phyloP scores from a whole-genome alignment of 176 grass and related monocot genomes.

The Phoenix dactylifera region DNA sequence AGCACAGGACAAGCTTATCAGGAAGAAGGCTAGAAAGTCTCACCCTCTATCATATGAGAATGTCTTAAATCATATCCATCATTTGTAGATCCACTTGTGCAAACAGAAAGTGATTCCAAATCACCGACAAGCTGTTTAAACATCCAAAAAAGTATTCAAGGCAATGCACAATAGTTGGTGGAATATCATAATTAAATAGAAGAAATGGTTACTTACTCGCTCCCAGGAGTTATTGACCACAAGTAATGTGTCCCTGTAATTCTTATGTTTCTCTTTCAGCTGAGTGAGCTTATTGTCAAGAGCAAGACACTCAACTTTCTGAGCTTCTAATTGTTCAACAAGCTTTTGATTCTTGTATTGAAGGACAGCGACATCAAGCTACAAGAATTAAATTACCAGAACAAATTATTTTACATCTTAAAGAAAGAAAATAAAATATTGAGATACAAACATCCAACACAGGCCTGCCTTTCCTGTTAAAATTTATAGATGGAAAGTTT shows the following conservation, averaged over 20 bases:
- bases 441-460: slow-evolving; percentile 15
- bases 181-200: neutral
- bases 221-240: slow-evolving; percentile 64
- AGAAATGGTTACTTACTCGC: slow-evolving; percentile 27
- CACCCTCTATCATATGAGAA: slow-evolving; percentile 26
- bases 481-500: no score
- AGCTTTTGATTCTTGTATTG: slow-evolving; percentile 95
- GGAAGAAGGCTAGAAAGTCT: slow-evolving; percentile 12
- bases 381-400: slow-evolving; percentile 2
- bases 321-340: slow-evolving; percentile 76
- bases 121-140: slow-evolving; percentile 52
- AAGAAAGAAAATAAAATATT: slow-evolving; percentile 10
- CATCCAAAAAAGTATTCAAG: slow-evolving; percentile 12
- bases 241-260: slow-evolving; percentile 36
- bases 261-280: slow-evolving; percentile 54
- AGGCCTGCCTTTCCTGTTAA: no score
- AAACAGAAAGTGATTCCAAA: slow-evolving; percentile 42
- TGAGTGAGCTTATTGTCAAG: slow-evolving; percentile 73
- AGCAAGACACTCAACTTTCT: slow-evolving; percentile 54
- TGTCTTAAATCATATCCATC: slow-evolving; percentile 21
- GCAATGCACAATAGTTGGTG: neutral
- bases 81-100: slow-evolving; percentile 32
- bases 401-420: slow-evolving; percentile 6
- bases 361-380: slow-evolving; percentile 77
- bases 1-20: no score